These are phyloP conservation scores for Postia placenta DNA, from an alignment of 768 basidiomycete genomes.

Conservation along the genomic window DNA sequence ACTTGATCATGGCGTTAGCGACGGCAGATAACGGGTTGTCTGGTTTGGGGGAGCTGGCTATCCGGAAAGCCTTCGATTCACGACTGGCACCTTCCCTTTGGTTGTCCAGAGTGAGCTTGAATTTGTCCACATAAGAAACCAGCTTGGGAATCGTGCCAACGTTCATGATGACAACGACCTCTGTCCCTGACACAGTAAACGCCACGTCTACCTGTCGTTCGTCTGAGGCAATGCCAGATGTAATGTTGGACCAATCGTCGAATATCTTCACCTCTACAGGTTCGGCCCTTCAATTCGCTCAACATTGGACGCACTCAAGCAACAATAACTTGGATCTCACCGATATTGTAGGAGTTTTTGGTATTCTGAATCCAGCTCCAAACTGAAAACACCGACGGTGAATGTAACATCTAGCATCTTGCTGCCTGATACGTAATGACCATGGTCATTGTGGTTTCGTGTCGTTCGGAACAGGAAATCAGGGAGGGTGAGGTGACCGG, in stretches of 20 bases:
- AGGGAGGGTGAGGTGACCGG: conserved; percentile 61
- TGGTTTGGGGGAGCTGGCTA: conserved; percentile 64
- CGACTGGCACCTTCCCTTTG: conserved; percentile 73
- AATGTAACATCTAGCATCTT: conserved; percentile 69
- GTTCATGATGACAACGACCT: conserved; percentile 60
- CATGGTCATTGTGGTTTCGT: conserved; percentile 43
- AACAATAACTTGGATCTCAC: conserved; percentile 34
- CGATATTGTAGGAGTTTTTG: conserved; percentile 70
- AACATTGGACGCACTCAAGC: neutral
- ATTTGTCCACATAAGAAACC: conserved; percentile 66
- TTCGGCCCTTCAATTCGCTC: conserved; percentile 49
- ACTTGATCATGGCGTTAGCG: conserved; percentile 78
- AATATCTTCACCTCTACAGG: conserved; percentile 68
- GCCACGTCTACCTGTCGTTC: conserved; percentile 60
- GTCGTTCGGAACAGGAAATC: conserved; percentile 73
- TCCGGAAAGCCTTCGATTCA: conserved; percentile 73
- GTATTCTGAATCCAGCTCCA: conserved; percentile 69
- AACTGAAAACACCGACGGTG: conserved; percentile 64
- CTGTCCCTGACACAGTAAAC: conserved; percentile 69
- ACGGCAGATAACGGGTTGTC: conserved; percentile 80
- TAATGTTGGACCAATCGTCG: conserved; percentile 74
- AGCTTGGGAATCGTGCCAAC: conserved; percentile 76
- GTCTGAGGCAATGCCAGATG: conserved; percentile 31
- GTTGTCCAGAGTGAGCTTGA: conserved; percentile 63
- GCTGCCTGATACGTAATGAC: conserved; percentile 25